Evolutionary conservation across 1,284 basidiomycete species (phyloP), one percentile per base, ranked within the genome.

Genomic region (Violaceomyces palustris): DNA sequence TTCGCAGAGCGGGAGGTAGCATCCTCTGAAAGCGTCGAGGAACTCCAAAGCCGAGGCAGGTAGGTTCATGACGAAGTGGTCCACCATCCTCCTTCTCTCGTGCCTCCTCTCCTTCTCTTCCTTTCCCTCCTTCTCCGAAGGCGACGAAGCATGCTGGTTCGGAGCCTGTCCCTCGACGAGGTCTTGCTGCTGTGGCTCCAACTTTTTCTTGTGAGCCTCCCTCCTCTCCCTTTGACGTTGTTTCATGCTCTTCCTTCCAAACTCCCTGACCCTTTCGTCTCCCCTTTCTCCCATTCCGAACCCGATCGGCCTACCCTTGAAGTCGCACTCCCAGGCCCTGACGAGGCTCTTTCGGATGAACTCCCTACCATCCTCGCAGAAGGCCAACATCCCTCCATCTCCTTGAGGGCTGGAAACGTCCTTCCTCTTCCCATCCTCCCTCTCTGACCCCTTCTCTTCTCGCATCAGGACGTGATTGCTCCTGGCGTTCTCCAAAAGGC

Each of bases 41-140:
- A 98, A 97, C 39, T 83, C 80, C 47, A 97, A 82, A 0, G 93
- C 92, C 21, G 84, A 85, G 49, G 88, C 90, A 3, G 94, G 94
- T 18, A 99, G 79, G 74, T 99, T 99, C 90, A 99, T 94, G 17
- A 97, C 84, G 67, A 88, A 94, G 73, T 96, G 93, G 18, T 83
- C 79, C 9, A 69, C 40, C 4, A 72, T 32, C 24, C 46, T 41
- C 3, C 59, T n/a, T n/a, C n/a, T 22, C 21, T n/a, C n/a, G n/a
- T n/a, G n/a, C n/a, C n/a, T n/a, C n/a, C 17, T 4, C 4, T 6
- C 34, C 19, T 26, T 14, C 19, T 14, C 15, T 15, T n/a, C 3
- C 26, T 40, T 5, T 6, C 24, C 26, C 17, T 18, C 14, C 9
- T 40, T 40, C 7, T 36, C 12, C 24, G 34, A 9, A 22, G 23